Percentiles rank a stretch among this genome's conserved stretches.
Evolutionary conservation across 306 rosid genomes (phyloP).

Genomic region (Malus asiatica): DNA sequence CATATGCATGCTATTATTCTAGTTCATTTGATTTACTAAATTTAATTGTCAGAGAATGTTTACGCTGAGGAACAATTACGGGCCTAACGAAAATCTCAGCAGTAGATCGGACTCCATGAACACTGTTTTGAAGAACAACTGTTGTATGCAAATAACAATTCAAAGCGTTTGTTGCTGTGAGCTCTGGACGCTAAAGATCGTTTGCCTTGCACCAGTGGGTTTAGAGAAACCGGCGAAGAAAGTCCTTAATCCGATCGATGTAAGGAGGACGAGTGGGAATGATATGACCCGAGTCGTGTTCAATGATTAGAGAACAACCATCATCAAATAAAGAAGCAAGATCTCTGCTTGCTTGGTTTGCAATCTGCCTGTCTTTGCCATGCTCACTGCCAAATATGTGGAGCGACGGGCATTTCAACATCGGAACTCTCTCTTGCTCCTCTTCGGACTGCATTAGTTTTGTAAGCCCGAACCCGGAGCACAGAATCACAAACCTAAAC

Average conservation of each 20-base stretch:
- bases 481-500: conserved; percentile 61
- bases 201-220: too few species aligned
- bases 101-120: too few species aligned
- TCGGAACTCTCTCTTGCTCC: not conserved
- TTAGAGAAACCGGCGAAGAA: conserved; percentile 51
- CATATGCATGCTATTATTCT: too few species aligned
- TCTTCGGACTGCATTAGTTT: conserved; percentile 25
- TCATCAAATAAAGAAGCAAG: conserved; percentile 64
- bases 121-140: too few species aligned
- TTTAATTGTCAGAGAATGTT: too few species aligned
- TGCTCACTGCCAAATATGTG: conserved; percentile 71
- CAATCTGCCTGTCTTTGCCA: conserved; percentile 76
- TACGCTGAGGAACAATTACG: too few species aligned
- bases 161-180: too few species aligned
- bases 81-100: too few species aligned
- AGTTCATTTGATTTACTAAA: too few species aligned
- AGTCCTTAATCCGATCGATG: conserved; percentile 59
- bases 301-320: conserved; percentile 45
- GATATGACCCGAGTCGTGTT: conserved; percentile 79
- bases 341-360: conserved; percentile 54
- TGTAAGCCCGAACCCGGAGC: conserved; percentile 63
- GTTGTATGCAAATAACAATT: too few species aligned
- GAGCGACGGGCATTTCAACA: conserved; percentile 63
- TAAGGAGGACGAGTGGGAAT: conserved; percentile 76
- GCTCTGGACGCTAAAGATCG: too few species aligned